Evolutionary conservation across 805 yeast genomes (phyloP).

Genomic region (Teunomyces pallodes): DNA sequence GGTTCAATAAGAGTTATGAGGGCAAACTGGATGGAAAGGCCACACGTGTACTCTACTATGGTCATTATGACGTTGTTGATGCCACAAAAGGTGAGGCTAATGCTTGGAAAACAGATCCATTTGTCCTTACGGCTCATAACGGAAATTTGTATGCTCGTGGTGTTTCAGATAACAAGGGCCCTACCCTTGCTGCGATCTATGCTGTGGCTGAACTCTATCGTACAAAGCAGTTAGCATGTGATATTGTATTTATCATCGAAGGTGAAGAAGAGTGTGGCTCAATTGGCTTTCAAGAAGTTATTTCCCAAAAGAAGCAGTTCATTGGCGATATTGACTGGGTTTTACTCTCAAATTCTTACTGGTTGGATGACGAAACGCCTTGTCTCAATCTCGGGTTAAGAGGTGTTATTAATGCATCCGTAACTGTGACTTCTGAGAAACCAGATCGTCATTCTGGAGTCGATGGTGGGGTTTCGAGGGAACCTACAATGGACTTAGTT

Average conservation of each 20-base stretch:
- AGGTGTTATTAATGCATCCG: slow-evolving; percentile 82
- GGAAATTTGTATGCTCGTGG: slow-evolving; percentile 93
- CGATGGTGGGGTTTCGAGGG: slow-evolving; percentile 87
- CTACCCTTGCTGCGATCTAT: slow-evolving; percentile 79
- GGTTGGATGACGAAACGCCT: slow-evolving; percentile 88
- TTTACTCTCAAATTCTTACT: slow-evolving; percentile 83
- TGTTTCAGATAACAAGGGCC: slow-evolving; percentile 93
- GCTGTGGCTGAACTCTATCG: slow-evolving; percentile 74
- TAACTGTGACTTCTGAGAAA: slow-evolving; percentile 64
- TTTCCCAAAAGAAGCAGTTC: slow-evolving; percentile 46
- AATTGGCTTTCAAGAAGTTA: slow-evolving; percentile 71
- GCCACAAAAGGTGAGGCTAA: slow-evolving; percentile 54
- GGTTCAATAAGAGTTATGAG: slow-evolving; percentile 50
- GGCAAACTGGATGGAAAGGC: slow-evolving; percentile 6
- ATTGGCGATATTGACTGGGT: slow-evolving; percentile 87
- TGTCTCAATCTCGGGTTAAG: slow-evolving; percentile 92
- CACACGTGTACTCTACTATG: slow-evolving; percentile 74
- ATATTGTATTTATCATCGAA: slow-evolving; percentile 80
- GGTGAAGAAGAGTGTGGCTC: slow-evolving; percentile 97
- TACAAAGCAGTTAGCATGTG: slow-evolving; percentile 53
- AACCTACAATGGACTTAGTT: slow-evolving; percentile 85
- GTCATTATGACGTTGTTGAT: slow-evolving; percentile 93
- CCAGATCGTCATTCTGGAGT: slow-evolving; percentile 96
- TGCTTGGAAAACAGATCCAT: slow-evolving; percentile 79
- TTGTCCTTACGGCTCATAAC: slow-evolving; percentile 66